Conservation (phyloP, 2,329 filamentous ascomycete genomes). For the Cladosporium sp. region DNA sequence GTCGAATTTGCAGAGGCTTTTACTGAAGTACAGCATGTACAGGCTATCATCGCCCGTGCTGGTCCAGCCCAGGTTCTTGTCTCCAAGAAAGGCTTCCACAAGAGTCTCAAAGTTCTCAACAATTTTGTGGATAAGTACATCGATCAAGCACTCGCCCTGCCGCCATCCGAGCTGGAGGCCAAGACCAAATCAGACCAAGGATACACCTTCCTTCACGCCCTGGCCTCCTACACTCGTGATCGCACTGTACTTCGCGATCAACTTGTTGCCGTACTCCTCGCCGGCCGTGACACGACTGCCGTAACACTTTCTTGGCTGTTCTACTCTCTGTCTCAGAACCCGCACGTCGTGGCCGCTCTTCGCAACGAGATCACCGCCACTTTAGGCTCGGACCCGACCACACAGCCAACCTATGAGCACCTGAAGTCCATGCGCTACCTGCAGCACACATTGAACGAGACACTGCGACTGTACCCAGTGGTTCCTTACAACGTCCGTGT, state of each 20-base stretch:
- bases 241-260: constrained; percentile 73
- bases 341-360: constrained; percentile 62
- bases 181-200: constrained; percentile 67
- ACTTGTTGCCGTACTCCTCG: constrained; percentile 74
- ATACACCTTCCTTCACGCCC: constrained; percentile 83
- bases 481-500: constrained; percentile 49
- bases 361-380: constrained; percentile 66
- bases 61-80: constrained; percentile 61
- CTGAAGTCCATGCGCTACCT: constrained; percentile 87
- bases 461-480: constrained; percentile 46
- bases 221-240: constrained; percentile 72
- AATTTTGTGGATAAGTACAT: constrained; percentile 75
- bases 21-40: constrained; percentile 70
- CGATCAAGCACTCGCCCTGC: constrained; percentile 65
- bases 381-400: constrained; percentile 54
- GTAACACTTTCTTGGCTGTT: constrained; percentile 74
- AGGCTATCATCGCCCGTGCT: constrained; percentile 62
- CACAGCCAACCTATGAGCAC: constrained; percentile 66
- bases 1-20: constrained; percentile 78
- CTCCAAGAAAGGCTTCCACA: constrained; percentile 61
- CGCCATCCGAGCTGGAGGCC: constrained; percentile 65
- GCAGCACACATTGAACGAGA: constrained; percentile 39
- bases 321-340: constrained; percentile 74
- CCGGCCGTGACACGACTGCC: constrained; percentile 84
- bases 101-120: constrained; percentile 65